Conservation (phyloP, 2,329 filamentous ascomycete species). For the Fusarium sp. region DNA sequence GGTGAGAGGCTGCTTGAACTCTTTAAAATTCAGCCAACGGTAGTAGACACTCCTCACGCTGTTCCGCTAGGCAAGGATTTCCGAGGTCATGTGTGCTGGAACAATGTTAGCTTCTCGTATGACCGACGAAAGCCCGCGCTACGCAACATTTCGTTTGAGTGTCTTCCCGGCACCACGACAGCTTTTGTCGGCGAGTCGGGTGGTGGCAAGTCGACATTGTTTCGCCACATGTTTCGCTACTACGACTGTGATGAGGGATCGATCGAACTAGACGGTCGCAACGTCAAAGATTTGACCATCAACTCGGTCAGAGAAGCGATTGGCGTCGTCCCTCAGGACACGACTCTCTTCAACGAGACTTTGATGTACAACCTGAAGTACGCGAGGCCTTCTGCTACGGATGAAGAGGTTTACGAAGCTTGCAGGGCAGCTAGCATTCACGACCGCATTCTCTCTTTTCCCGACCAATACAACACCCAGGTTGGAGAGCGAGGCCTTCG, state of each 20-base stretch:
- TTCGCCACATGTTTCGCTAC: constrained; percentile 95
- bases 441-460: constrained; percentile 89
- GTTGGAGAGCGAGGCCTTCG: constrained; percentile 90
- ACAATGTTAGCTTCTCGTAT: constrained; percentile 91
- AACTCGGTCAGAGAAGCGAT: constrained; percentile 93
- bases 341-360: constrained; percentile 92
- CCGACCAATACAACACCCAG: constrained; percentile 88
- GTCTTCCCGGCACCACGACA: constrained; percentile 89
- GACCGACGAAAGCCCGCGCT: constrained; percentile 87
- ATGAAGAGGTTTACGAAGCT: constrained; percentile 84
- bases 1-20: constrained; percentile 94
- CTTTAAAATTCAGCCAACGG: constrained; percentile 95
- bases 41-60: constrained; percentile 79
- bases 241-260: constrained; percentile 86
- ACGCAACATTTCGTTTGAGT: constrained; percentile 85
- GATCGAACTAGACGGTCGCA: constrained; percentile 85
- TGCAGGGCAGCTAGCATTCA: constrained; percentile 91
- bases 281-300: constrained; percentile 89
- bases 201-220: constrained; percentile 96
- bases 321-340: constrained; percentile 96
- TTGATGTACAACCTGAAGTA: constrained; percentile 96
- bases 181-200: constrained; percentile 97
- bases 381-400: constrained; percentile 81
- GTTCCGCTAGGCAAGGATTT: constrained; percentile 70
- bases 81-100: constrained; percentile 85